Evolutionary conservation across 108 stramenopile species (phyloP).

Genomic region (Skeletonema menzelii): DNA sequence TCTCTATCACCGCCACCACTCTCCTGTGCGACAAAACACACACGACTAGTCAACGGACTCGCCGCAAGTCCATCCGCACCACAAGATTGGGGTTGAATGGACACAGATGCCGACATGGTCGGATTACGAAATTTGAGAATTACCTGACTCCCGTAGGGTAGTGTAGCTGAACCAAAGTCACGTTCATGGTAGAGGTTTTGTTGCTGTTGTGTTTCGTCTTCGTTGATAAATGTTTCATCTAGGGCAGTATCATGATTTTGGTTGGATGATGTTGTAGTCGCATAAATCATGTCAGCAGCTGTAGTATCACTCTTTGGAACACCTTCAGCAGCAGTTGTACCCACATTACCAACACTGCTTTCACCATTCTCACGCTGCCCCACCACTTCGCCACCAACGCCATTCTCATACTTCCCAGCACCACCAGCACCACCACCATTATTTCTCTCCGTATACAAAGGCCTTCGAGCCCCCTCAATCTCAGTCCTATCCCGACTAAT

Average conservation of each 20-base stretch:
- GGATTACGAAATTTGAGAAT: constrained; percentile 26
- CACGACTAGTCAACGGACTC: background rate
- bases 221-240: constrained; percentile 6
- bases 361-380: background rate
- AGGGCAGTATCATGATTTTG: background rate
- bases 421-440: background rate
- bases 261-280: background rate
- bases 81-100: constrained; percentile 8
- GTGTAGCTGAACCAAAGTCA: background rate
- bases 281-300: background rate
- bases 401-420: background rate
- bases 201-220: constrained; percentile 7
- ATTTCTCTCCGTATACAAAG: background rate
- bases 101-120: constrained; percentile 26
- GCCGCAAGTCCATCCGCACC: background rate
- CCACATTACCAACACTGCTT: background rate
- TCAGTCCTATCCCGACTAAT: constrained; percentile 32
- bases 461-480: constrained; percentile 20
- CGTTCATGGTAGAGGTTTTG: background rate
- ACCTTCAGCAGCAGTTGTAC: background rate
- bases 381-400: background rate
- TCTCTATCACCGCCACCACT: constrained; percentile 4
- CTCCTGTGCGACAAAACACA: constrained; percentile 39
- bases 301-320: background rate
- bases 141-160: constrained; percentile 34